Percentiles rank a stretch among this genome's conserved stretches.
These are phyloP conservation scores for Capsicum chinense DNA, from an alignment of 257 asterid genomes.

Conservation along the genomic window DNA sequence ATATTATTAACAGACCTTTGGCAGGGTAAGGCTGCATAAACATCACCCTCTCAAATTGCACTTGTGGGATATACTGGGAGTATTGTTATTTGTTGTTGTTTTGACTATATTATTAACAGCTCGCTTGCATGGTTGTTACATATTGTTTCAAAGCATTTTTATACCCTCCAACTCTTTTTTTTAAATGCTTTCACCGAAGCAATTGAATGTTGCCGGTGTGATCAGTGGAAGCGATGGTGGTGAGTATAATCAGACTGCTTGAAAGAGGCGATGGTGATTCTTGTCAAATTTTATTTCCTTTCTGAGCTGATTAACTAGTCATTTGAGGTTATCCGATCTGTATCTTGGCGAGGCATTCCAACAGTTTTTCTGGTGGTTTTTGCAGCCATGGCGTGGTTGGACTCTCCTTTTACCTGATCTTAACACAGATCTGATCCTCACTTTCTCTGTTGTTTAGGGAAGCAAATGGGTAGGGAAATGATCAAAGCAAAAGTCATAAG, in stretches of 20 bases:
- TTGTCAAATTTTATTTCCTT: background rate
- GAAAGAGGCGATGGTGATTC: conserved; percentile 23
- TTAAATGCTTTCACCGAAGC: background rate
- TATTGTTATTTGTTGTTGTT: background rate
- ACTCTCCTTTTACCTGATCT: background rate
- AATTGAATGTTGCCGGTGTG: background rate
- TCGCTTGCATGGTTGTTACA: background rate
- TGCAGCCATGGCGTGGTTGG: conserved; percentile 37
- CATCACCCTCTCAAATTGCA: background rate
- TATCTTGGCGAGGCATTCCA: conserved; percentile 56
- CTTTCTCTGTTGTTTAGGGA: background rate
- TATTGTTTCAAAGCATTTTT: background rate
- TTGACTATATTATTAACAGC: background rate
- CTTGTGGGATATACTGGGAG: background rate
- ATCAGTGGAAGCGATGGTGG: background rate
- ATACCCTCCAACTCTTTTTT: background rate
- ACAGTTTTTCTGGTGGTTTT: conserved; percentile 33
- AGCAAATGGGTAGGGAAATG: background rate
- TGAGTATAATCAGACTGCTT: background rate
- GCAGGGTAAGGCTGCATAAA: background rate
- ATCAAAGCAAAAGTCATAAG: background rate
- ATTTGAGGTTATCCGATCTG: conserved; percentile 37
- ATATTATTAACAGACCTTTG: background rate
- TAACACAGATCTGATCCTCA: background rate
- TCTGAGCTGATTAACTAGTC: background rate